Evolutionary conservation across 1,139 yeast species (phyloP), one percentile per base, ranked within the genome.

Genomic region (Sugiyamaella novakii): DNA sequence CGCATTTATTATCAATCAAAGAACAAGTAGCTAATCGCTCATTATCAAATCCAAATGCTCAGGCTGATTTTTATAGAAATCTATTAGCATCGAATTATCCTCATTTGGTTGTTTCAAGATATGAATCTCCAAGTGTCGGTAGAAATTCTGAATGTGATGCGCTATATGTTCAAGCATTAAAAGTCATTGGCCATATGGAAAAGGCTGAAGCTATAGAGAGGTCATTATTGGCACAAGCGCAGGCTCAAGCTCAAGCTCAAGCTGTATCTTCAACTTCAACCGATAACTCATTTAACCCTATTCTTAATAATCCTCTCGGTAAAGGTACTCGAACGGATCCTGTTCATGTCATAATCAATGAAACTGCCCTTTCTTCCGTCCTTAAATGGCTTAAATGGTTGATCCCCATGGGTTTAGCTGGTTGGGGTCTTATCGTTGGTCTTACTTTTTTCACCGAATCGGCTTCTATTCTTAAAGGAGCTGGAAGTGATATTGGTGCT

Each of bases 321-420:
- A 58, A 59, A 31, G 73, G 73, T 21, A 59, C 70, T 33, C 50
- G 76, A 66, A 73, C 73, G 39, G 89, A 84, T 53, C 98, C 98
- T 1, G 79, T 92, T 31, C 96, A 92, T 68, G 98, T 92, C 18
- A 79, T 92, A 29, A 88, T 92, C 17, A 82, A 92, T 17, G 97
- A 91, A 64, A 81, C 95, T 28, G 79, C 86, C 2, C 76, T 86
- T 67, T 80, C 89, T 2, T 77, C 88, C 39, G 69, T 88, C 43
- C 80, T 95, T 50, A 84, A 86, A 65, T 89, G 96, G 95, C 76
- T 89, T 55, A 87, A 87, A 67, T 88, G 96, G 94, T 70, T 88
- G 49, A 76, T 89, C 34, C 92, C 96, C 2, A 76, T 91, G 60
- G 95, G 92, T 8, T 54, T 74, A 79, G 57, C 68, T 77, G 55